Evolutionary conservation across 495 filamentous ascomycete genomes (phyloP), one percentile per base, ranked within the genome.

Genomic region (Aspergillus nidulans): DNA sequence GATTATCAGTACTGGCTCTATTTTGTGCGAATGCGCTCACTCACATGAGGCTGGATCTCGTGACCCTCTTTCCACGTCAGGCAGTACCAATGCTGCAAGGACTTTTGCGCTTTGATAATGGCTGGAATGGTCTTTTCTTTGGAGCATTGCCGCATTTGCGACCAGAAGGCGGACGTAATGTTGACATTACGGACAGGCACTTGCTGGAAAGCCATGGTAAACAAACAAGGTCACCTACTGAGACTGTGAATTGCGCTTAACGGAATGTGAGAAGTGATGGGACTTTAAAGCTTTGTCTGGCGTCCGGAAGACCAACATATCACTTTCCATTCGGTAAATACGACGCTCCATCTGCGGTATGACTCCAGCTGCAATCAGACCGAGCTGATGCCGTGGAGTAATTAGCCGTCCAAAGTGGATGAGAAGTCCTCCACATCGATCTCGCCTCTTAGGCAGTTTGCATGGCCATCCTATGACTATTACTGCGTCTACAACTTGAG

Each of bases 51-150:
- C 28, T 52, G 38, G 15, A 52, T 43, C 9, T 43, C 49, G 20
- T 52, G 49, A 6, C 49, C 49, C 26, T 52, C 49, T 25, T 52
- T 52, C 49, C 49, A 52, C 7, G 49, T 52, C 49, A 52, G 36
- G 30, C 30, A 34, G 30, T 34, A 34, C 30, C 30, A 34, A 13
- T 34, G 30, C 10, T 13, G 2, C 30, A 34, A 34, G 6, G 30
- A 34, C 30, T 34, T 34, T 13, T 34, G 30, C 4, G 30, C 30
- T 13, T 34, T 34, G 26, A 52, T 52, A 13, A 52, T 42, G 3
- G 49, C 49, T 2, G 49, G 49, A 6, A 52, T 42, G 3, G 49
- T 52, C 36, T 52, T 52, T 23, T 52, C 49, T 8, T 25, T 52
- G 7, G 49, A 52, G 25, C 49, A 52, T 5, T 23, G 49, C n/a